A percentile compares a stretch with the other conserved stretches of the same genome.
phyloP scores from a whole-genome alignment of 805 yeast genomes.

The Candida yuanshanica region DNA sequence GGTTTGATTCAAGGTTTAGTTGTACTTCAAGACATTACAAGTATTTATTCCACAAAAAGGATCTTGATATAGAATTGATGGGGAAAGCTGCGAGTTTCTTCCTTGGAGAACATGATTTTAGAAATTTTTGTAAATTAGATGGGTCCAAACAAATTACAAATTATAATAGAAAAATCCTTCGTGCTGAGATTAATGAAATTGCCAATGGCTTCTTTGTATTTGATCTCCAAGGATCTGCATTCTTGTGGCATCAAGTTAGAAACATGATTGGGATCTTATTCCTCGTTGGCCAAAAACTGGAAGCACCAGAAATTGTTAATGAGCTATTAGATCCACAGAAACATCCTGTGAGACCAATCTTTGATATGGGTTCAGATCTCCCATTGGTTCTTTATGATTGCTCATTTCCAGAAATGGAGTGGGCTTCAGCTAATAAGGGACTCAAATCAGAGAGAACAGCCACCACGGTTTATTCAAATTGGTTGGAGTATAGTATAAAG shows the following conservation, averaged over 20 bases:
- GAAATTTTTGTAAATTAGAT: conserved; percentile 92
- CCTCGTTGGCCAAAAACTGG: conserved; percentile 73
- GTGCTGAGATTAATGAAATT: conserved; percentile 40
- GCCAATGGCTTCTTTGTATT: conserved; percentile 52
- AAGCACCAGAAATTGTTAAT: conserved; percentile 49
- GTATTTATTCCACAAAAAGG: conserved; percentile 59
- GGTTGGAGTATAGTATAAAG: conserved; percentile 54
- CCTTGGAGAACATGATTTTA: conserved; percentile 79
- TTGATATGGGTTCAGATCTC: conserved; percentile 84
- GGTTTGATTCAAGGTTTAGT: conserved; percentile 89
- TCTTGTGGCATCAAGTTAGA: conserved; percentile 96
- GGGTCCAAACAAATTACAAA: conserved; percentile 89
- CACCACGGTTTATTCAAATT: conserved; percentile 41
- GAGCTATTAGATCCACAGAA: conserved; percentile 52
- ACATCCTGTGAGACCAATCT: conserved; percentile 66
- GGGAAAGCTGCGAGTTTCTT: conserved; percentile 53
- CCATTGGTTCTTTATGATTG: conserved; percentile 89
- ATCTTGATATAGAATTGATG: conserved; percentile 64
- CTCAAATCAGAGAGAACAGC: conserved; percentile 37
- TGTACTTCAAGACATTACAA: conserved; percentile 83
- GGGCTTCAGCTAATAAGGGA: conserved; percentile 38
- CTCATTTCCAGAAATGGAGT: conserved; percentile 61
- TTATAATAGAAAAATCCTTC: conserved; percentile 56
- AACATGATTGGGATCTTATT: conserved; percentile 87
- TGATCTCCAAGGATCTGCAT: conserved; percentile 82